These are phyloP conservation scores for Pseudogymnoascus sp. DNA, from an alignment of 2,329 filamentous ascomycete species.

Conservation along the genomic window DNA sequence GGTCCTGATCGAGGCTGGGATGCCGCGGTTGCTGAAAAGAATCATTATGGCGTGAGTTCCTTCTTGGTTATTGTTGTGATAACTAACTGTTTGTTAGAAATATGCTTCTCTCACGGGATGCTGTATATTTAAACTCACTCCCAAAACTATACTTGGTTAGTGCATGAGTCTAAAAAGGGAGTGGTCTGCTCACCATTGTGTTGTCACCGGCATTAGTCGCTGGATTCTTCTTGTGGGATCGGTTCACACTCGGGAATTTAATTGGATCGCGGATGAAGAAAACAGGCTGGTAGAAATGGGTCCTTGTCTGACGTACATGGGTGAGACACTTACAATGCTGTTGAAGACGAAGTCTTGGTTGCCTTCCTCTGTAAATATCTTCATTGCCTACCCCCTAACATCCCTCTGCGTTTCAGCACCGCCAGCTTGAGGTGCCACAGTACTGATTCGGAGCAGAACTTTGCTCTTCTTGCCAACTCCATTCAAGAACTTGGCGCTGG, in stretches of 20 bases:
- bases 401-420: conserved; percentile 42
- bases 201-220: conserved; percentile 33
- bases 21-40: conserved; percentile 50
- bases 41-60: conserved; percentile 52
- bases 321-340: conserved; percentile 21
- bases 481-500: conserved; percentile 46
- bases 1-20: conserved; percentile 45
- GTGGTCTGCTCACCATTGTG: conserved; percentile 28
- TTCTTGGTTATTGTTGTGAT: conserved; percentile 39
- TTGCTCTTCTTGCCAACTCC: conserved; percentile 46
- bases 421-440: conserved; percentile 39
- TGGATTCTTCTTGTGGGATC: conserved; percentile 38
- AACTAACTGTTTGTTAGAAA: not conserved
- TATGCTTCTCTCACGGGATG: not conserved
- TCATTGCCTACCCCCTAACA: conserved; percentile 42
- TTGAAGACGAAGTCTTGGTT: conserved; percentile 44
- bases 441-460: conserved; percentile 40
- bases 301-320: not conserved
- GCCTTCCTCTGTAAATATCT: conserved; percentile 45
- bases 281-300: conserved; percentile 25
- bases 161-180: not conserved
- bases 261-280: conserved; percentile 41
- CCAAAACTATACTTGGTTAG: conserved; percentile 14
- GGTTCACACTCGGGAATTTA: conserved; percentile 39
- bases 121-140: conserved; percentile 13